These are phyloP conservation scores for Pyricularia grisea DNA, from an alignment of 2,329 filamentous ascomycete species.

Conservation along the genomic window DNA sequence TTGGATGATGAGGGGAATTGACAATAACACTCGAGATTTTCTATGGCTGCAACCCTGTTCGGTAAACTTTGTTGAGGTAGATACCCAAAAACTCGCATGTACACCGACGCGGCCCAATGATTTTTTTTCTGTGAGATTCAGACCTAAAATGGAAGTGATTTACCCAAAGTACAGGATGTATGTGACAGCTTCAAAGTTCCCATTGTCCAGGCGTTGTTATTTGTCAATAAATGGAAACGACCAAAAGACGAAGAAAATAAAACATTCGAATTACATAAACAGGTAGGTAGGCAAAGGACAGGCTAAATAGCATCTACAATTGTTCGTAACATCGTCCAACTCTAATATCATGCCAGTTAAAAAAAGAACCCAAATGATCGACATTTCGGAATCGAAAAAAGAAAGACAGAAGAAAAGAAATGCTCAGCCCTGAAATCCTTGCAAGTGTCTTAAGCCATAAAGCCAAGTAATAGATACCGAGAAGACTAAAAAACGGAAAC, in stretches of 20 bases:
- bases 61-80: background rate
- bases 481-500: conserved; percentile 2
- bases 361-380: background rate
- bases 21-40: background rate
- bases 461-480: background rate
- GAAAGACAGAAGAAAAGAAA: background rate
- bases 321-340: background rate
- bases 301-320: background rate
- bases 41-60: background rate
- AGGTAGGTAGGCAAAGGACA: background rate
- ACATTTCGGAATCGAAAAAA: background rate
- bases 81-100: background rate
- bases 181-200: background rate
- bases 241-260: too few species aligned
- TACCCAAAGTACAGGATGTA: too few species aligned
- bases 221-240: background rate
- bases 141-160: too few species aligned
- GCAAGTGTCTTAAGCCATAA: background rate
- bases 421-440: background rate
- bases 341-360: background rate
- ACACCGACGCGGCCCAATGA: background rate
- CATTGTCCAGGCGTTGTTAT: background rate
- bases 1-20: background rate
- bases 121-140: background rate
- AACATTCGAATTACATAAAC: background rate